Evolutionary conservation across 2,329 filamentous ascomycete species (phyloP).

Genomic region (Epichloe hybrida): DNA sequence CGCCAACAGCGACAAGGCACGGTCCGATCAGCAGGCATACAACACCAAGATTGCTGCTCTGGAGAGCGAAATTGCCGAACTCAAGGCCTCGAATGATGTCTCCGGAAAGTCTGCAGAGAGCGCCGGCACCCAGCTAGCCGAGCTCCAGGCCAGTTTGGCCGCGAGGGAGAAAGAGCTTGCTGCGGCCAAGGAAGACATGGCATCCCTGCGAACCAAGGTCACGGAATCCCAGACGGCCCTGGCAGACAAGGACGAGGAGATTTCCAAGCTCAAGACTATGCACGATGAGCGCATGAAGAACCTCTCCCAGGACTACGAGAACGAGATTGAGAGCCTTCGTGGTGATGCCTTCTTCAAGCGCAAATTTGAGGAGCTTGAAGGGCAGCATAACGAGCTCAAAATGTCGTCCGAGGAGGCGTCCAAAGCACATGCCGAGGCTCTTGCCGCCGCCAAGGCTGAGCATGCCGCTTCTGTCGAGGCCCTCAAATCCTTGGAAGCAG

Average conservation of each 20-base stretch:
- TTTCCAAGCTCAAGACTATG: conserved; percentile 38
- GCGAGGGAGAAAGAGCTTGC: conserved; percentile 33
- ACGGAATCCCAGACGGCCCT: conserved; percentile 32
- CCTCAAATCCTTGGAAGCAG: conserved; percentile 36
- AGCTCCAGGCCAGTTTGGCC: conserved; percentile 26
- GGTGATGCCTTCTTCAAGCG: conserved; percentile 52
- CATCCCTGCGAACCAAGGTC: conserved; percentile 35
- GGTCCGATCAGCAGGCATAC: conserved; percentile 31
- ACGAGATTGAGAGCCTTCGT: conserved; percentile 50
- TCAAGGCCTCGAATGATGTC: conserved; percentile 33
- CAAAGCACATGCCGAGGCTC: conserved; percentile 26
- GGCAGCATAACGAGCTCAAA: conserved; percentile 38
- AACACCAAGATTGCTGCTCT: conserved; percentile 33
- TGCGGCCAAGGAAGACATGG: conserved; percentile 25
- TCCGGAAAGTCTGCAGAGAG: conserved; percentile 31
- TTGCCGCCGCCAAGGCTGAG: conserved; percentile 29
- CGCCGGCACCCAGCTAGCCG: conserved; percentile 24
- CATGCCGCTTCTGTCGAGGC: conserved; percentile 30
- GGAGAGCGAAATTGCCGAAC: conserved; percentile 37
- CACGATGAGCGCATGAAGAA: conserved; percentile 45
- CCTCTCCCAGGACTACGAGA: conserved; percentile 47
- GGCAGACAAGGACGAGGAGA: conserved; percentile 33
- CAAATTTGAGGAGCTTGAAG: conserved; percentile 47
- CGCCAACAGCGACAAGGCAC: conserved; percentile 30
- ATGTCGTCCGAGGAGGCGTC: conserved; percentile 21